These are phyloP conservation scores for Ceratobasidium papillatum DNA, from an alignment of 1,284 basidiomycete species.

Conservation along the genomic window DNA sequence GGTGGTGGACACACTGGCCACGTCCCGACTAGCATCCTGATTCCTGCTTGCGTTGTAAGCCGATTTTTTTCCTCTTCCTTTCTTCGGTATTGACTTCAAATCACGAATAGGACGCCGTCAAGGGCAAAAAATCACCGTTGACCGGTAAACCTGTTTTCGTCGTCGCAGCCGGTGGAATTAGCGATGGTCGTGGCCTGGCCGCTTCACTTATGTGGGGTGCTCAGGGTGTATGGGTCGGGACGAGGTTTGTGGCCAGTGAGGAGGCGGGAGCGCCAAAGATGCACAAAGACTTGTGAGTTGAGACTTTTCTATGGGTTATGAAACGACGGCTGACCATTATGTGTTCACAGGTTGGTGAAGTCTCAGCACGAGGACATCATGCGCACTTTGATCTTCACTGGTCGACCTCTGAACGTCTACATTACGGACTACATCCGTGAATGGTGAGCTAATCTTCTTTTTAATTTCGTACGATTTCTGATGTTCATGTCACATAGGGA, in stretches of 20 bases:
- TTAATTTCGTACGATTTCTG: not conserved
- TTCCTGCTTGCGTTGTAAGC: slow-evolving; percentile 78
- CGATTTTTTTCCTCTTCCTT: no score
- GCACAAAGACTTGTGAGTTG: slow-evolving; percentile 74
- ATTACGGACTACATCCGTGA: slow-evolving; percentile 82
- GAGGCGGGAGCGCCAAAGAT: slow-evolving; percentile 83
- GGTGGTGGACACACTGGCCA: slow-evolving; percentile 76
- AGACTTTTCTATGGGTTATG: slow-evolving; percentile 54
- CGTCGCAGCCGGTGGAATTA: slow-evolving; percentile 86
- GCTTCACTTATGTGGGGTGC: slow-evolving; percentile 87
- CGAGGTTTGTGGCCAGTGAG: slow-evolving; percentile 83
- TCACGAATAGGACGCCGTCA: slow-evolving; percentile 64
- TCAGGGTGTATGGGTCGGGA: slow-evolving; percentile 88
- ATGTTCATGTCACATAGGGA: slow-evolving; percentile 38
- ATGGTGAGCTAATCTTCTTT: slow-evolving; percentile 60
- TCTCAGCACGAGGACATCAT: slow-evolving; percentile 76
- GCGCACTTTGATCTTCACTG: slow-evolving; percentile 85
- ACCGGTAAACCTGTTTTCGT: slow-evolving; percentile 83
- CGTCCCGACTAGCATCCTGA: slow-evolving; percentile 74
- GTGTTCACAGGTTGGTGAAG: slow-evolving; percentile 55
- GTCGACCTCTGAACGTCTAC: slow-evolving; percentile 84
- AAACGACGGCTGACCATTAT: not conserved
- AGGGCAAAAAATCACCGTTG: slow-evolving; percentile 75
- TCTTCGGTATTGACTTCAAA: not conserved
- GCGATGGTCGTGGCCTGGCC: slow-evolving; percentile 85